Evolutionary conservation across 495 filamentous ascomycete species (phyloP).

Genomic region (Aspergillus hancockii): DNA sequence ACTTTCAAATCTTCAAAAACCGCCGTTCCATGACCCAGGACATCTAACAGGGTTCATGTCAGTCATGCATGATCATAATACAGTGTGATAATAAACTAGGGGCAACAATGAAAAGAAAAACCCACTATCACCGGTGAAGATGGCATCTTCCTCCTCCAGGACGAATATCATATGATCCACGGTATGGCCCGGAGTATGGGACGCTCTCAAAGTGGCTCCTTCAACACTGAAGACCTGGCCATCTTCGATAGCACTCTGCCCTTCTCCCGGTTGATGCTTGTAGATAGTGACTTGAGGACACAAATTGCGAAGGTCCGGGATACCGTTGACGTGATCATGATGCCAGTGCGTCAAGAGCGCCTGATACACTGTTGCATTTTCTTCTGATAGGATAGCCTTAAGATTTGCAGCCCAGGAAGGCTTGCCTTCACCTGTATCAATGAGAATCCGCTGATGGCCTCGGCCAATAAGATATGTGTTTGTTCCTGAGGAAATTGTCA

Average conservation of each 20-base stretch:
- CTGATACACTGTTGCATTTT: conserved; percentile 62
- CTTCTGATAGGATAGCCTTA: conserved; percentile 59
- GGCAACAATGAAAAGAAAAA: not conserved
- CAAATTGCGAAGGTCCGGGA: conserved; percentile 61
- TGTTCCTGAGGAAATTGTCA: conserved; percentile 54
- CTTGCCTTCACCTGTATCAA: conserved; percentile 78
- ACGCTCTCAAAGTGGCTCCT: conserved; percentile 74
- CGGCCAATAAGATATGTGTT: conserved; percentile 86
- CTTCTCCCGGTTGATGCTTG: conserved; percentile 49
- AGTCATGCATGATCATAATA: not conserved
- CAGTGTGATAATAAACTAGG: not conserved
- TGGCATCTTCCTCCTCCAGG: conserved; percentile 71
- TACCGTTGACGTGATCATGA: conserved; percentile 76
- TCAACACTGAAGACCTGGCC: conserved; percentile 72
- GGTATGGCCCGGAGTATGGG: conserved; percentile 84
- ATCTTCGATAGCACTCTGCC: conserved; percentile 56
- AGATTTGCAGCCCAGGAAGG: conserved; percentile 61
- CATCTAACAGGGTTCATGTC: conserved; percentile 44
- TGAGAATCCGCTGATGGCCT: conserved; percentile 64
- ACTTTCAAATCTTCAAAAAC: conserved; percentile 81
- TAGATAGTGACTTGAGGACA: conserved; percentile 57
- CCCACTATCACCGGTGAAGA: conserved; percentile 88
- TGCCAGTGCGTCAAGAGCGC: conserved; percentile 91
- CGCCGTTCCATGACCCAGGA: conserved; percentile 89
- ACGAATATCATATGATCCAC: conserved; percentile 79